Conservation (phyloP, 139 green algal genomes). For the Deuterostichococcus epilithicus region DNA sequence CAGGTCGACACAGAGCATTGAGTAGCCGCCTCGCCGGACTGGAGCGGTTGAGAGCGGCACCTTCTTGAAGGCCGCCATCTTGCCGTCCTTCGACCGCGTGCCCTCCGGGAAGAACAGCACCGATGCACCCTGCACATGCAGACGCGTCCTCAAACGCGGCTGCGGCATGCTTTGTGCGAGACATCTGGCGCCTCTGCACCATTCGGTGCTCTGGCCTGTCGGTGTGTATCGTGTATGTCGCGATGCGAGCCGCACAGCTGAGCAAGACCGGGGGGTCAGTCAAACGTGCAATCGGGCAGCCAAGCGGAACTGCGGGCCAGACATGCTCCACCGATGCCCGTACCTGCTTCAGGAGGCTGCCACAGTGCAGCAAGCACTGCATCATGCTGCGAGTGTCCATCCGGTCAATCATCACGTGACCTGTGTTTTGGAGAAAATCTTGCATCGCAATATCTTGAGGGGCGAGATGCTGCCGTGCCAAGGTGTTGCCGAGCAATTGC, state of each 20-base stretch:
- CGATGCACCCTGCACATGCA: slow-evolving; percentile 39
- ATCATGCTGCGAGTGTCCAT: slow-evolving; percentile 85
- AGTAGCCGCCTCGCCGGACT: too few species aligned
- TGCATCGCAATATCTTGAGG: neutral
- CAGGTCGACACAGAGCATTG: too few species aligned
- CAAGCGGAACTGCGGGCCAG: too few species aligned
- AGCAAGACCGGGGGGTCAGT: too few species aligned
- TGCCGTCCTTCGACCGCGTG: slow-evolving; percentile 59
- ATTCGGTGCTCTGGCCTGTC: too few species aligned
- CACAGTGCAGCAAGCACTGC: slow-evolving; percentile 82
- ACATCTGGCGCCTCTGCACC: too few species aligned
- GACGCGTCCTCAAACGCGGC: neutral
- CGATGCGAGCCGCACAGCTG: too few species aligned
- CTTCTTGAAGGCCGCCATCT: slow-evolving; percentile 85
- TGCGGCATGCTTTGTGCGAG: too few species aligned
- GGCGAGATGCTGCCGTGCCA: neutral
- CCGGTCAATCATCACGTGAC: slow-evolving; percentile 81
- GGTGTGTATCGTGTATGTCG: too few species aligned
- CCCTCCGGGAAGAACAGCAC: slow-evolving; percentile 94
- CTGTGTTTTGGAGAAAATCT: slow-evolving; percentile 25
- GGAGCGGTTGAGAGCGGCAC: neutral
- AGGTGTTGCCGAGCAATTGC: neutral
- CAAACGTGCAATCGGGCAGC: too few species aligned
- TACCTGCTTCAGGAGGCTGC: slow-evolving; percentile 59
- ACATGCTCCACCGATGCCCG: too few species aligned